phyloP scores from a whole-genome alignment of 345 rosid species.

The Diplotaxis tenuifolia region DNA sequence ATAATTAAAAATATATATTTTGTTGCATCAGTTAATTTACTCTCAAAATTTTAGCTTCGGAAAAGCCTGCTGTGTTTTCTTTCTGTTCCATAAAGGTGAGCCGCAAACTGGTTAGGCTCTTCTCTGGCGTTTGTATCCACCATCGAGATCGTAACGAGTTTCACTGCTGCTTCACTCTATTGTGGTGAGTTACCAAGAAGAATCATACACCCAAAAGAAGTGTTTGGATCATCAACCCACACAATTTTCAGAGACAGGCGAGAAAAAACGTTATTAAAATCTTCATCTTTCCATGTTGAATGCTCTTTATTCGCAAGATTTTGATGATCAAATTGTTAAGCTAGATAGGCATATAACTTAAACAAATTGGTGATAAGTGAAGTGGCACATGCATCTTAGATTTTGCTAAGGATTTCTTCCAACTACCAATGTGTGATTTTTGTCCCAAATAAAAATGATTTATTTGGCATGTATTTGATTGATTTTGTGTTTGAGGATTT shows the following conservation, averaged over 20 bases:
- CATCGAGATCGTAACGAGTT: neutral
- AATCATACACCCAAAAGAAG: neutral
- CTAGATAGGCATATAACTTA: too few relatives aligned
- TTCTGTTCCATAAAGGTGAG: neutral
- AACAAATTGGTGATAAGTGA: too few relatives aligned
- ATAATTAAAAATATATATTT: too few relatives aligned
- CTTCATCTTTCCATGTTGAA: neutral
- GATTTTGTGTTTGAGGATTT: neutral
- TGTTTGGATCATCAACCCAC: neutral
- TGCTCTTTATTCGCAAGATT: neutral
- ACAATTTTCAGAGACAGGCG: neutral
- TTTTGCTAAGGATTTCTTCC: too few relatives aligned
- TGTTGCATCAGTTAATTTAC: too few relatives aligned
- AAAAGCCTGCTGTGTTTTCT: neutral
- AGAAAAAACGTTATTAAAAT: neutral
- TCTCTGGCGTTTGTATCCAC: slow-evolving; percentile 11
- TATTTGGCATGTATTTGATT: neutral
- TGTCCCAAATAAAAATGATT: too few relatives aligned
- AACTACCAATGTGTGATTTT: too few relatives aligned
- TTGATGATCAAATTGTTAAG: too few relatives aligned
- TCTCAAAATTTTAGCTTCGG: too few relatives aligned
- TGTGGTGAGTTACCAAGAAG: neutral
- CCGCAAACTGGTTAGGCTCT: neutral
- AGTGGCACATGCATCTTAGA: too few relatives aligned
- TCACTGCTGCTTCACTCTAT: slow-evolving; percentile 3